Evolutionary conservation across 768 basidiomycete species (phyloP), one percentile per base, ranked within the genome.

Genomic region (Mycena capillaripes): DNA sequence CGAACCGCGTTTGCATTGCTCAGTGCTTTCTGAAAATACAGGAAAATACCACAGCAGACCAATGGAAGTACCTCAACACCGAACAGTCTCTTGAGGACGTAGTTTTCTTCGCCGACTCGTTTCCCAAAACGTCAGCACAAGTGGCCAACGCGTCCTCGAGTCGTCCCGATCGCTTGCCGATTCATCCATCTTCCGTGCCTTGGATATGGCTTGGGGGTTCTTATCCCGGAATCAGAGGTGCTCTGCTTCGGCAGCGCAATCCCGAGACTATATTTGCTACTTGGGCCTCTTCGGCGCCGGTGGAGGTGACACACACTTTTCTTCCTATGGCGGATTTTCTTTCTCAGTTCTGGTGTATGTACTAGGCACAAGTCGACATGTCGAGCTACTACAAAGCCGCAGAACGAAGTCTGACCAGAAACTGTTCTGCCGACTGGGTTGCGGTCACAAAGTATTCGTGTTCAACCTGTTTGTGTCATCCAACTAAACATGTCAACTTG

Each of bases 341-440:
- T 21, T n/a, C 23, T 46, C 27, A 65, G 14, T n/a, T 30, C 12
- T 27, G 21, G 32, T 23, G 52, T 27, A n/a, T n/a, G n/a, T n/a
- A n/a, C n/a, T n/a, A 88, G 58, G 86, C 87, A 2, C 84, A 88
- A 71, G 81, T 88, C 29, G 86, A 88, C 73, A 88, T 88, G 87
- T 71, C 84, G 19, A 83, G 84, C 50, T 88, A 88, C 77, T 88
- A 88, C 75, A 84, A 84, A 67, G 86, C 86, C 0, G 86, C 86
- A 1, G 86, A 88, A 68, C 82, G 87, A 34, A 86, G 86, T 68
- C 78, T 88, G 25, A 86, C 86, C 0, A 80, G 86, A 21, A 88
- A 88, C 73, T 88, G 87, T 69, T 88, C 86, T 7, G 86, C 86
- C 1, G 87, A 88, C 80, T 88, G 87, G 87, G 84, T 86, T 59